A percentile compares a stretch with the other conserved stretches of the same genome.
Conservation (phyloP, 2,329 filamentous ascomycete genomes). For the Cladobotryum protrusum region DNA sequence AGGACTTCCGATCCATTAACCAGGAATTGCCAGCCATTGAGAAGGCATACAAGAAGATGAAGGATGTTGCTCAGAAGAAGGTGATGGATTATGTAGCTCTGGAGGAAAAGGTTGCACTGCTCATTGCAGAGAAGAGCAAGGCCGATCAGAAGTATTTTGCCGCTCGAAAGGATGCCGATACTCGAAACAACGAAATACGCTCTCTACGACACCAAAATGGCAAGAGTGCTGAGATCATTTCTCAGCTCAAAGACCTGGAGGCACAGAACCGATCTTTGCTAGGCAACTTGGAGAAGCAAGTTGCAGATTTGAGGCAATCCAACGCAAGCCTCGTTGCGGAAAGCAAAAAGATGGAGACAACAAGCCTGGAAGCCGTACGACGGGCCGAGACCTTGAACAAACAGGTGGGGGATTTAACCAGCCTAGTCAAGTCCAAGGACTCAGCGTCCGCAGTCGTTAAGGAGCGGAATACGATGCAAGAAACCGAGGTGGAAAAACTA, state of each 20-base stretch:
- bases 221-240: conserved; percentile 89
- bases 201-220: conserved; percentile 74
- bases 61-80: conserved; percentile 78
- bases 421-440: conserved; percentile 70
- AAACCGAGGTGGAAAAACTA: conserved; percentile 73
- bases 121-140: conserved; percentile 86
- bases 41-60: conserved; percentile 83
- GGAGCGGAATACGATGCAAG: conserved; percentile 55
- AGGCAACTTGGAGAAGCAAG: conserved; percentile 83
- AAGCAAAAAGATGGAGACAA: conserved; percentile 67
- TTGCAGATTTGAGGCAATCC: conserved; percentile 73
- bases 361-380: conserved; percentile 62
- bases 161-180: conserved; percentile 88
- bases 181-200: conserved; percentile 72
- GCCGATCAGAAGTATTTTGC: conserved; percentile 98
- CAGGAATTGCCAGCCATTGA: conserved; percentile 86
- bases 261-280: conserved; percentile 67
- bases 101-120: conserved; percentile 69
- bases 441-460: conserved; percentile 44
- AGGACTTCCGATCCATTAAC: conserved; percentile 77
- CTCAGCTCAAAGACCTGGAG: conserved; percentile 88
- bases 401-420: conserved; percentile 72
- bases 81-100: conserved; percentile 67
- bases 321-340: conserved; percentile 66
- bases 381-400: conserved; percentile 65